These are phyloP conservation scores for Calonectria pteridis DNA, from an alignment of 2,329 filamentous ascomycete genomes.

Conservation along the genomic window DNA sequence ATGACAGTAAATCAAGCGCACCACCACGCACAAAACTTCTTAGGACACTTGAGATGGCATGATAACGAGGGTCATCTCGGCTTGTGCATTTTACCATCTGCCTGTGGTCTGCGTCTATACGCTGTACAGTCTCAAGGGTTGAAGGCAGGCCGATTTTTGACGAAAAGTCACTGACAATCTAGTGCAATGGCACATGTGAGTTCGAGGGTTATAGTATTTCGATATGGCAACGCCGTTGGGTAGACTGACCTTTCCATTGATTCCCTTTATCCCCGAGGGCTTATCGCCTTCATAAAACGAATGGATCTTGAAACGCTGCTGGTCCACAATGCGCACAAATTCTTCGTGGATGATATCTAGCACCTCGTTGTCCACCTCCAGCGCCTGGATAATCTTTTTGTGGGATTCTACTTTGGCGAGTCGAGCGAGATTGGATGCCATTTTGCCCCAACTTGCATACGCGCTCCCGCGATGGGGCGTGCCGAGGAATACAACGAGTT, in stretches of 20 bases:
- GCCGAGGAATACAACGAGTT: conserved; percentile 53
- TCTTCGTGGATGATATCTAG: conserved; percentile 53
- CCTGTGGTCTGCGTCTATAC: conserved; percentile 55
- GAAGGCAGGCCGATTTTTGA: conserved; percentile 53
- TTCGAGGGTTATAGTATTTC: not conserved
- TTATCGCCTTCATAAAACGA: conserved; percentile 53
- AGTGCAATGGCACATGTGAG: not conserved
- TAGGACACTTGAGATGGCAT: conserved; percentile 13
- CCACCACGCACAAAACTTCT: not conserved
- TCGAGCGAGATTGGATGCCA: conserved; percentile 39
- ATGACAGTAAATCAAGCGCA: not conserved
- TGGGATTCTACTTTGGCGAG: conserved; percentile 37
- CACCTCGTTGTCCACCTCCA: conserved; percentile 51
- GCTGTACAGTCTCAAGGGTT: conserved; percentile 51
- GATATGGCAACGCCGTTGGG: not conserved
- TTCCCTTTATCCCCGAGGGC: conserved; percentile 50
- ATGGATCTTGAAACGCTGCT: conserved; percentile 49
- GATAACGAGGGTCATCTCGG: conserved; percentile 47
- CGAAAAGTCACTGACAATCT: conserved; percentile 49
- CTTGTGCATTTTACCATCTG: conserved; percentile 51
- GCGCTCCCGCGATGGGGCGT: conserved; percentile 54
- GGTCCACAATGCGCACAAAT: conserved; percentile 42
- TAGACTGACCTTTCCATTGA: conserved; percentile 32
- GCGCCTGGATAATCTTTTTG: conserved; percentile 46
- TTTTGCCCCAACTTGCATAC: conserved; percentile 48